Conservation (phyloP, 768 basidiomycete species). For the Scleroderma citrinum region DNA sequence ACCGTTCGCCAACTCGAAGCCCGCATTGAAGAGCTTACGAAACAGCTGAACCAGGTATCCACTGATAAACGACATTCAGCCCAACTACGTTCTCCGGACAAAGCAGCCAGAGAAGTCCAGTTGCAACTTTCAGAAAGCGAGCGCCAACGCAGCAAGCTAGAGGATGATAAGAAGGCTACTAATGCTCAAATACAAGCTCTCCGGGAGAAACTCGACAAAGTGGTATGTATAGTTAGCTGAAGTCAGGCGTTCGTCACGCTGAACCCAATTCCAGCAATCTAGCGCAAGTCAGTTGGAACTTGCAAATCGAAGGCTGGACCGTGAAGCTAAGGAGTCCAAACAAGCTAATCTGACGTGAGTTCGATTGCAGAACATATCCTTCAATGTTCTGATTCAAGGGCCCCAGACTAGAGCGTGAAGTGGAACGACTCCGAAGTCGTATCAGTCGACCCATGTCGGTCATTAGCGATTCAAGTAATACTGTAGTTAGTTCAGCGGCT, state of each 20-base stretch:
- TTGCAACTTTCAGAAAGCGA: conserved; percentile 56
- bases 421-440: conserved; percentile 63
- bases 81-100: conserved; percentile 39
- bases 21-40: conserved; percentile 64
- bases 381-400: conserved; percentile 1
- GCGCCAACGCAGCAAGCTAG: conserved; percentile 52
- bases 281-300: conserved; percentile 61
- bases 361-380: neutral
- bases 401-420: conserved; percentile 53
- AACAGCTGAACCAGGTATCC: conserved; percentile 36
- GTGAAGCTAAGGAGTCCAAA: conserved; percentile 69
- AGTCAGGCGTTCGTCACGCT: neutral
- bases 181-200: conserved; percentile 54
- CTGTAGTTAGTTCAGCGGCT: conserved; percentile 6
- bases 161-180: conserved; percentile 58
- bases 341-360: conserved; percentile 64
- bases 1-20: conserved; percentile 58
- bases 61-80: conserved; percentile 35
- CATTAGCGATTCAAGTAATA: conserved; percentile 17
- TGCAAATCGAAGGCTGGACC: conserved; percentile 69
- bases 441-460: conserved; percentile 49
- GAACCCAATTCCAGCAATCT: conserved; percentile 48
- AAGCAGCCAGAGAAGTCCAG: conserved; percentile 46
- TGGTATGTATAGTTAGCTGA: conserved; percentile 40
- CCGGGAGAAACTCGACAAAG: conserved; percentile 52